Conservation (phyloP, 495 filamentous ascomycete genomes). For the Penicillium robsamsonii region DNA sequence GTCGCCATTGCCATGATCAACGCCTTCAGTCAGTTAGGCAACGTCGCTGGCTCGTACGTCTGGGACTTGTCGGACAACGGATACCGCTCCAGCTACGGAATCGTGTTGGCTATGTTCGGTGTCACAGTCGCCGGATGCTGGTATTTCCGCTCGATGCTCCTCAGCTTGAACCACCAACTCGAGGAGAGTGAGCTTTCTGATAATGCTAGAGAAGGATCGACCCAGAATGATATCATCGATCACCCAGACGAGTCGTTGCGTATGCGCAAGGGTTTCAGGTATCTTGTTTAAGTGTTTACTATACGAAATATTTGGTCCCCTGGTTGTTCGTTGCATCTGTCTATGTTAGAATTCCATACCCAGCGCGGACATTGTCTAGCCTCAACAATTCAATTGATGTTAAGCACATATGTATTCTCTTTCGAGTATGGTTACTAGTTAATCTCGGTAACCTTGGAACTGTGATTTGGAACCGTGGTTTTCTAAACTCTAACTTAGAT, state of each 20-base stretch:
- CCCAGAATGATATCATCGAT: constrained; percentile 19
- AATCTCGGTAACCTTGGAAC: too few species aligned
- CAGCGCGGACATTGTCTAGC: not conserved
- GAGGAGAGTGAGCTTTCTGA: constrained; percentile 38
- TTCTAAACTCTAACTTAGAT: too few species aligned
- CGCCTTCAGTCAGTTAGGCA: constrained; percentile 55
- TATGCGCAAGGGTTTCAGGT: constrained; percentile 37
- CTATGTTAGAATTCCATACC: not conserved
- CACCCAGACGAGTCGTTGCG: constrained; percentile 29
- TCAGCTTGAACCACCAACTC: constrained; percentile 63
- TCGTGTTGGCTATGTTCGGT: constrained; percentile 37
- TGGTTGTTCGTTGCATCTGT: not conserved
- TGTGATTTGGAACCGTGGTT: too few species aligned
- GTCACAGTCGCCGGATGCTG: constrained; percentile 31
- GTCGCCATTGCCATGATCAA: constrained; percentile 82
- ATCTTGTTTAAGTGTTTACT: constrained; percentile 23
- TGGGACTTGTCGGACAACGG: constrained; percentile 34
- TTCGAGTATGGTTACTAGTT: too few species aligned
- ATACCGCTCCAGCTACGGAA: constrained; percentile 37
- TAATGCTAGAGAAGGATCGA: constrained; percentile 13
- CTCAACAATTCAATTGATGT: not conserved
- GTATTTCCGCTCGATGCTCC: constrained; percentile 58
- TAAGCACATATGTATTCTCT: too few species aligned
- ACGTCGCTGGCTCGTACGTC: constrained; percentile 36
- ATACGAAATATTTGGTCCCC: not conserved